phyloP scores from a whole-genome alignment of 306 rosid species.

The Cercis canadensis region DNA sequence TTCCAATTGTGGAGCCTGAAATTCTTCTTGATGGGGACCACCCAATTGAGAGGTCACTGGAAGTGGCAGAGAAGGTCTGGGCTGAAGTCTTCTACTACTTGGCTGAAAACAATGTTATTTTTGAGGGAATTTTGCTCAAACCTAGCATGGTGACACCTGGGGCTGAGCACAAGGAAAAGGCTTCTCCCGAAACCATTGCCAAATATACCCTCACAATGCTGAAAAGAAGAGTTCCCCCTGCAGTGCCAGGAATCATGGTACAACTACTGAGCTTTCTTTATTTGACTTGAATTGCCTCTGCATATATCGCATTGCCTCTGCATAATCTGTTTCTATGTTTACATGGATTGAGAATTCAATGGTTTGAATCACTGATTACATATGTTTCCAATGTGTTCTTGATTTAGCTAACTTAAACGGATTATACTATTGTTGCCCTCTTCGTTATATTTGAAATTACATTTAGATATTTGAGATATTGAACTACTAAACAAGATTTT shows the following conservation, averaged over 20 bases:
- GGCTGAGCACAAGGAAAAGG: conserved; percentile 92
- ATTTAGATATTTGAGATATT: background rate
- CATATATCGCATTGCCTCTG: background rate
- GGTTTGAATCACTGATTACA: too few species aligned
- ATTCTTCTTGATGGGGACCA: conserved; percentile 99
- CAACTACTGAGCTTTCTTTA: conserved; percentile 20
- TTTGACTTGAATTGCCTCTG: conserved; percentile 15
- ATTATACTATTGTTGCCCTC: background rate
- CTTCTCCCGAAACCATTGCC: conserved; percentile 90
- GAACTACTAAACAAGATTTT: conserved; percentile 21
- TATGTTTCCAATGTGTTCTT: background rate
- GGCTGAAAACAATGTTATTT: conserved; percentile 89
- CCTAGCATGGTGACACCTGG: conserved; percentile 99
- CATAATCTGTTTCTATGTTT: background rate
- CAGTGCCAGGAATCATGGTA: conserved; percentile 99
- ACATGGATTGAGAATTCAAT: too few species aligned
- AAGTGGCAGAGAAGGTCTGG: conserved; percentile 99
- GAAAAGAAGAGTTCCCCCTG: conserved; percentile 93
- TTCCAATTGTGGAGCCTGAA: conserved; percentile 99
- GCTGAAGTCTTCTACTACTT: conserved; percentile 91
- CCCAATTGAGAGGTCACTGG: conserved; percentile 90
- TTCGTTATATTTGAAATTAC: conserved; percentile 7
- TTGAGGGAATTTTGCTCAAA: conserved; percentile 98
- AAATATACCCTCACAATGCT: conserved; percentile 80
- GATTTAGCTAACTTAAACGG: conserved; percentile 3